Evolutionary conservation across 768 basidiomycete genomes (phyloP).

Genomic region (Ephemerocybe angulata): DNA sequence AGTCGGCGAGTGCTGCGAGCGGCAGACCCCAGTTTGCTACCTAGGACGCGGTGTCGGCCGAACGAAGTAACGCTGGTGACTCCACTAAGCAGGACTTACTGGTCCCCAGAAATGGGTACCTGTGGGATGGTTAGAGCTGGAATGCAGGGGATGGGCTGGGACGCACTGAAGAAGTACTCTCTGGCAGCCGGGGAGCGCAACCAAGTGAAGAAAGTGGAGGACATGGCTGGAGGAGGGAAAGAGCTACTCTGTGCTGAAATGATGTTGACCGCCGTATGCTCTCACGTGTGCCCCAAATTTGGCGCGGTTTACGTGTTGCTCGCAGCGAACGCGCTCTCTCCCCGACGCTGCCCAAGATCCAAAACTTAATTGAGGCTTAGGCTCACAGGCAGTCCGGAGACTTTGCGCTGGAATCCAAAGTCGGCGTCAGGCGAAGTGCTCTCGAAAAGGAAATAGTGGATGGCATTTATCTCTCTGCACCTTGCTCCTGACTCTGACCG

Average conservation of each 20-base stretch:
- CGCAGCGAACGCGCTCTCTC: neutral
- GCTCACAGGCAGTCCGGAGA: too few species aligned
- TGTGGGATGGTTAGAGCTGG: constrained; percentile 27
- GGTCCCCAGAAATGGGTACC: constrained; percentile 99
- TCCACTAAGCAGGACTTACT: constrained; percentile 58
- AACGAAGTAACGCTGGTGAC: constrained; percentile 7
- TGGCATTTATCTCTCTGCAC: constrained; percentile 22
- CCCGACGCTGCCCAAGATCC: neutral
- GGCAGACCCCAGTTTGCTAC: constrained; percentile 99
- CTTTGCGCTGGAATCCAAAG: neutral
- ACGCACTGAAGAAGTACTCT: constrained; percentile 93
- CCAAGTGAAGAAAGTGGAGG: constrained; percentile 86
- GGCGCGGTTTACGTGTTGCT: constrained; percentile 17
- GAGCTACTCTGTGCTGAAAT: too few species aligned
- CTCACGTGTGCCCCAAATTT: constrained; percentile 14
- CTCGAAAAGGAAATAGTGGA: constrained; percentile 35
- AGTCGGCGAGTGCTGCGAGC: constrained; percentile 86
- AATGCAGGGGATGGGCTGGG: neutral
- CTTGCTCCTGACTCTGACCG: constrained; percentile 4
- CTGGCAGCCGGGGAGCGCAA: constrained; percentile 85
- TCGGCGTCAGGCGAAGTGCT: neutral
- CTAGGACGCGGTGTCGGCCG: constrained; percentile 37
- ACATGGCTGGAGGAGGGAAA: constrained; percentile 45
- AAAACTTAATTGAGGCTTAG: too few species aligned
- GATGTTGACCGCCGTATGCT: neutral